Conservation (phyloP, 331 rosid species). For the Telfairia occidentalis region DNA sequence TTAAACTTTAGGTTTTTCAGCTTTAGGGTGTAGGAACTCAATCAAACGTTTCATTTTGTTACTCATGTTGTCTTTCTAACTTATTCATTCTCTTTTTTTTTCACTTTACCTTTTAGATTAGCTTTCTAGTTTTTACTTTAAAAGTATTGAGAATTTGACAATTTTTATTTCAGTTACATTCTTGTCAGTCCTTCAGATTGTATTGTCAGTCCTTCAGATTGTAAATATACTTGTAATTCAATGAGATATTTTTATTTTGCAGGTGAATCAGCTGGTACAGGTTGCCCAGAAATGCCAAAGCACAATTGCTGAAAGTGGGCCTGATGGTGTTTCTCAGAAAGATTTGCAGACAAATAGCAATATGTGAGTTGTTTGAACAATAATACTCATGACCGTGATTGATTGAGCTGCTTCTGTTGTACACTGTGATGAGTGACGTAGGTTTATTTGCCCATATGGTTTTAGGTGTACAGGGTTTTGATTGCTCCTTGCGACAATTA, state of each 20-base stretch:
- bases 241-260: constrained; percentile 6
- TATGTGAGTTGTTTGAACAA: constrained; percentile 45
- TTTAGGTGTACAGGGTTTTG: neutral
- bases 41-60: neutral
- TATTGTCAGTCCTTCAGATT: neutral
- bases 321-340: constrained; percentile 85
- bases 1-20: neutral
- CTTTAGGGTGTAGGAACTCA: neutral
- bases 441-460: neutral
- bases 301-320: constrained; percentile 74
- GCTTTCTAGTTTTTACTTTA: neutral
- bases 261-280: constrained; percentile 89
- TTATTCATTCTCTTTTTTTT: neutral
- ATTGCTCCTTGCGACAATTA: neutral
- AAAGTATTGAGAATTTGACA: neutral
- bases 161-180: neutral
- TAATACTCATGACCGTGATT: neutral
- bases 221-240: neutral
- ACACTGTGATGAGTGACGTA: neutral
- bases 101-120: neutral
- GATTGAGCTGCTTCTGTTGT: neutral
- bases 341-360: constrained; percentile 83
- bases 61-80: neutral
- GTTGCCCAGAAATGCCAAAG: constrained; percentile 87
- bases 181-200: neutral